phyloP scores from a whole-genome alignment of 164 flowering plant genomes.

The Piper longum region DNA sequence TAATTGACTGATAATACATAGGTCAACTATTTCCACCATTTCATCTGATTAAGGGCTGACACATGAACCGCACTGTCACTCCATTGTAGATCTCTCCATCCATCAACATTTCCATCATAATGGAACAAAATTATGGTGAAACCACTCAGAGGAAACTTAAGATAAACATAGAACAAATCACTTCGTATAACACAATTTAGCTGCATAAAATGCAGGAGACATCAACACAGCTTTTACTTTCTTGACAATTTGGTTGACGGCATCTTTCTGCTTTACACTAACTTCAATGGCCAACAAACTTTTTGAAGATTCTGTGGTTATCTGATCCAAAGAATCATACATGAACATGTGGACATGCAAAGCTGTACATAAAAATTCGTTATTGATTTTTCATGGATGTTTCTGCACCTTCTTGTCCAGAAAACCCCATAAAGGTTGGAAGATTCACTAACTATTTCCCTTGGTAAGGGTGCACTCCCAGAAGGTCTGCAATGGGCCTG shows the following conservation, averaged over 20 bases:
- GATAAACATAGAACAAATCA: not conserved
- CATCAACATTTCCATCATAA: conserved; percentile 69
- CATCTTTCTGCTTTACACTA: conserved; percentile 64
- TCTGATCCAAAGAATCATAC: conserved; percentile 13
- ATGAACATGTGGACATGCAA: not conserved
- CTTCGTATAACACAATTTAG: not conserved
- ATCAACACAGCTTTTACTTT: conserved; percentile 32
- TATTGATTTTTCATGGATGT: not conserved
- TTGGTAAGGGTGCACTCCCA: conserved; percentile 70
- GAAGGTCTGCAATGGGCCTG: conserved; percentile 48
- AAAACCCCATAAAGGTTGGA: conserved; percentile 75
- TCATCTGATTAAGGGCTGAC: conserved; percentile 67
- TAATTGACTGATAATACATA: no score
- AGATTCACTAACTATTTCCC: conserved; percentile 50
- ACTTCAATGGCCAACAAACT: conserved; percentile 71
- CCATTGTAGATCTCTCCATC: conserved; percentile 69
- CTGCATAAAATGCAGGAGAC: not conserved
- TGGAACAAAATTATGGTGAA: conserved; percentile 79
- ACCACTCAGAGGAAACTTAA: conserved; percentile 53
- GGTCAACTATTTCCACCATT: conserved; percentile 34
- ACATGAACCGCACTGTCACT: conserved; percentile 51
- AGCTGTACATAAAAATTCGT: not conserved
- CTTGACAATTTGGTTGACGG: conserved; percentile 46
- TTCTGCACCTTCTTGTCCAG: conserved; percentile 19
- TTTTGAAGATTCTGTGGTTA: conserved; percentile 20